These are phyloP conservation scores for Linnemannia elongata DNA, from an alignment of 192 early-diverging fungal genomes.

Conservation along the genomic window DNA sequence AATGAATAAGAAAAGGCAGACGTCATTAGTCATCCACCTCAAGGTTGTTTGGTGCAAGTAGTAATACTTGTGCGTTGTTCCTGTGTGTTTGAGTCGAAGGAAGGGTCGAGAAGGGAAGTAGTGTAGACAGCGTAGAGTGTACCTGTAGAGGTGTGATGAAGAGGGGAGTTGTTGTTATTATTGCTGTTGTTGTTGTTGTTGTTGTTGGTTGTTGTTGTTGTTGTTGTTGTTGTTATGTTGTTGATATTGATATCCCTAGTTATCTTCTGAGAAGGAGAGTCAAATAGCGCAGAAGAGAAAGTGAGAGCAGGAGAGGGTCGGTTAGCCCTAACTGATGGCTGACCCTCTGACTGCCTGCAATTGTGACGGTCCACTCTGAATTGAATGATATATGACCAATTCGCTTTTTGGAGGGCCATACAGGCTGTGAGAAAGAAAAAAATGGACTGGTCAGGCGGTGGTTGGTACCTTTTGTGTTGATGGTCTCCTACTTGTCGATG, in stretches of 20 bases:
- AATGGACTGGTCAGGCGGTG: background rate
- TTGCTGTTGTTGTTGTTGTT: background rate
- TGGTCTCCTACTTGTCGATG: background rate
- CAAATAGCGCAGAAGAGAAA: background rate
- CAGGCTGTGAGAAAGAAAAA: background rate
- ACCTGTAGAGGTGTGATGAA: background rate
- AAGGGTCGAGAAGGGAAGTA: background rate
- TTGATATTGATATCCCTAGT: background rate
- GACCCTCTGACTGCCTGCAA: conserved; percentile 7
- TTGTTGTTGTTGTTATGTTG: background rate
- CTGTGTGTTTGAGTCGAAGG: background rate
- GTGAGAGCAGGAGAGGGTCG: background rate
- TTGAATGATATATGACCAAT: background rate
- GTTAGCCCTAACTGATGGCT: background rate
- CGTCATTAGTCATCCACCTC: background rate
- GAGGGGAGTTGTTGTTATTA: background rate
- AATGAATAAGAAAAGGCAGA: background rate
- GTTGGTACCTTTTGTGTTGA: background rate
- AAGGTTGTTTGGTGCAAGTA: background rate
- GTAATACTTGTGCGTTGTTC: background rate
- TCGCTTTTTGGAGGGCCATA: background rate
- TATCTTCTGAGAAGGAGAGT: background rate
- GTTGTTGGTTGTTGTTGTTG: background rate
- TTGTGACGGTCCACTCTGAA: background rate
- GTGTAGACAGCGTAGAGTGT: background rate